Evolutionary conservation across 202 grass and related monocot genomes (phyloP), one percentile per base, ranked within the genome.

Genomic region (Musa balbisiana): DNA sequence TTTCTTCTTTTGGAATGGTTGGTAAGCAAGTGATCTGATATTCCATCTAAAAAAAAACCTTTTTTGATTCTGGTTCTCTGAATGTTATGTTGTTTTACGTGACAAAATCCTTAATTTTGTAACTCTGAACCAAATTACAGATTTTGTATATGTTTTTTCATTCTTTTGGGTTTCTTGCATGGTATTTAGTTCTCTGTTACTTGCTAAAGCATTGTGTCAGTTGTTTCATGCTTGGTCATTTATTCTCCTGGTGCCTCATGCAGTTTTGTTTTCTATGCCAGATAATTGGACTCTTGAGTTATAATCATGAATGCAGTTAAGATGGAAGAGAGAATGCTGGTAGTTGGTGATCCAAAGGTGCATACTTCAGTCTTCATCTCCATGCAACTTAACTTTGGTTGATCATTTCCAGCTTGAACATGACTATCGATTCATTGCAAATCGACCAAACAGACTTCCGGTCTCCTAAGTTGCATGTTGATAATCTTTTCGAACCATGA

Each of bases 321-420:
- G 62, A 73, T 63, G 1, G 89, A 92, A 50, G 93, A 89, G 81
- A 73, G 80, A 80, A 76, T 80, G 80, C 88, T 92, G 65, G 67
- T 90, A 75, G 83, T 77, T 76, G 92, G 82, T 77, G 90, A 96
- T 87, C 87, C 93, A 50, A 96, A 96, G 87, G 93, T 96, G 88
- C 75, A 43, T 56, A 71, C 17, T 74, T 51, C 69, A 73, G 72
- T 78, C 15, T 67, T 13, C 52, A 79, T 17, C 70, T 72, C 50
- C 69, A 56, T 16, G 54, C 54, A 60, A 60, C 5, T 9, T n/a
- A 60, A 43, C 33, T 43, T 43, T 43, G 33, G 33, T 43, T 43
- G 4, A 43, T 43, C 33, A 43, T 43, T 43, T 43, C 33, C 33
- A 8, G 1, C 33, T 43, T 43, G 33, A 43, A 43, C 33, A 43